These are phyloP conservation scores for Myrica gale DNA, from an alignment of 306 rosid genomes.

Conservation along the genomic window DNA sequence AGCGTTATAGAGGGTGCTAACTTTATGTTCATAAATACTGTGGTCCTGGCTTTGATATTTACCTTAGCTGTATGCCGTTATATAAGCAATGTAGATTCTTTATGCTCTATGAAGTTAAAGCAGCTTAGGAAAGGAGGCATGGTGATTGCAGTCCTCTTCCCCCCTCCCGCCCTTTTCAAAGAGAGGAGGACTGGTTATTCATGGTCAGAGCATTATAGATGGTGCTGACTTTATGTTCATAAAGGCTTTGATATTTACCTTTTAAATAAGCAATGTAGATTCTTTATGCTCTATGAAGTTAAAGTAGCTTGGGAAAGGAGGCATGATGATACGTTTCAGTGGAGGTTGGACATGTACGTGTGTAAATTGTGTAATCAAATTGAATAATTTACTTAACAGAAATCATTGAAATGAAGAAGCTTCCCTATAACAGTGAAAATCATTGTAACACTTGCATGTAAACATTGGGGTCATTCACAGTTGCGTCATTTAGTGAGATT, in stretches of 20 bases:
- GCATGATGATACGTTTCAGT: not conserved
- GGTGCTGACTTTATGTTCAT: too few species aligned
- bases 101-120: not conserved
- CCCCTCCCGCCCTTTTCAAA: not conserved
- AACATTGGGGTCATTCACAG: not conserved
- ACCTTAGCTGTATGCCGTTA: not conserved
- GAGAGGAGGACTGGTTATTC: too few species aligned
- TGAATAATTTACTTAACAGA: not conserved
- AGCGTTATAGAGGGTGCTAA: too few species aligned
- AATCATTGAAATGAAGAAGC: not conserved
- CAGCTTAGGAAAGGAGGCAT: not conserved
- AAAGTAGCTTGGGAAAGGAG: not conserved
- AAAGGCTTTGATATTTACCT: not conserved
- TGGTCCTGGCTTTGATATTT: conserved; percentile 3
- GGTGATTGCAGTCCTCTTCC: not conserved
- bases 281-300: not conserved
- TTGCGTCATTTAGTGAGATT: conserved; percentile 8
- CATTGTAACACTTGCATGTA: conserved; percentile 4
- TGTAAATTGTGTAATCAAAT: not conserved
- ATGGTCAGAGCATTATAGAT: too few species aligned
- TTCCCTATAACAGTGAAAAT: not conserved
- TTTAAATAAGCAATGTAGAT: not conserved
- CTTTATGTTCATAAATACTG: too few species aligned
- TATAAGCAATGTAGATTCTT: not conserved
- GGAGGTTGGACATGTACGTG: not conserved